Conservation (phyloP, 768 basidiomycete genomes). For the Boletales sp. region DNA sequence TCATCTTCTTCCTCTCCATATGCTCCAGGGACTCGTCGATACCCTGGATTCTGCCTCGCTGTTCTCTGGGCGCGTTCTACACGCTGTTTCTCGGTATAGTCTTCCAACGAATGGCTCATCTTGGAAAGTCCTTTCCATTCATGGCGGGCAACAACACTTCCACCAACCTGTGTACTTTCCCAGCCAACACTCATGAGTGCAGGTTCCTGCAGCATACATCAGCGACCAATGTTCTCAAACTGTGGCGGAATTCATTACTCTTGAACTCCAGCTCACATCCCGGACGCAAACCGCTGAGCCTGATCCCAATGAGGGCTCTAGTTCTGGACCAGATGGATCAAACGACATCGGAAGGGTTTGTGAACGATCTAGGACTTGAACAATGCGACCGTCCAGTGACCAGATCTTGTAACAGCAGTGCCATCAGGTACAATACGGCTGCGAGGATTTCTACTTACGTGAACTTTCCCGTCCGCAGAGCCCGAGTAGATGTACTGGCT, state of each 20-base stretch:
- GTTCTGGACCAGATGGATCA: constrained; percentile 68
- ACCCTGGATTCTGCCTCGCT: constrained; percentile 7
- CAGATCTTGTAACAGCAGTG: constrained; percentile 61
- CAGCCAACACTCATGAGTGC: constrained; percentile 91
- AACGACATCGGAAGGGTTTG: constrained; percentile 64
- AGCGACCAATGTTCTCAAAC: constrained; percentile 1
- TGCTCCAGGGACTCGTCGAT: constrained; percentile 24
- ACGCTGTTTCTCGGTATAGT: constrained; percentile 61
- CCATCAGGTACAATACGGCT: constrained; percentile 1
- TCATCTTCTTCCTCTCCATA: constrained; percentile 24
- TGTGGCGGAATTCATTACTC: constrained; percentile 38
- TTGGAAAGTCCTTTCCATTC: constrained; percentile 94
- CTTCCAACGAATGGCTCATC: constrained; percentile 61
- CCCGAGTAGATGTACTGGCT: constrained; percentile 94
- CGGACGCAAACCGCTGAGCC: constrained; percentile 61
- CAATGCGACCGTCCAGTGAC: constrained; percentile 86
- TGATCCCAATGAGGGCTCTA: constrained; percentile 25
- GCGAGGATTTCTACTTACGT: constrained; percentile 45
- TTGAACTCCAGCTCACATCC: constrained; percentile 94
- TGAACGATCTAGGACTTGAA: constrained; percentile 80
- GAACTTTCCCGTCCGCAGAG: constrained; percentile 79
- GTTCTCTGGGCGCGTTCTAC: constrained; percentile 30
- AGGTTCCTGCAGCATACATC: constrained; percentile 56
- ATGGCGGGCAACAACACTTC: constrained; percentile 84
- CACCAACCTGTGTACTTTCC: constrained; percentile 54